phyloP scores from a whole-genome alignment of 192 early-diverging fungal genomes.

The Pilaira anomala region DNA sequence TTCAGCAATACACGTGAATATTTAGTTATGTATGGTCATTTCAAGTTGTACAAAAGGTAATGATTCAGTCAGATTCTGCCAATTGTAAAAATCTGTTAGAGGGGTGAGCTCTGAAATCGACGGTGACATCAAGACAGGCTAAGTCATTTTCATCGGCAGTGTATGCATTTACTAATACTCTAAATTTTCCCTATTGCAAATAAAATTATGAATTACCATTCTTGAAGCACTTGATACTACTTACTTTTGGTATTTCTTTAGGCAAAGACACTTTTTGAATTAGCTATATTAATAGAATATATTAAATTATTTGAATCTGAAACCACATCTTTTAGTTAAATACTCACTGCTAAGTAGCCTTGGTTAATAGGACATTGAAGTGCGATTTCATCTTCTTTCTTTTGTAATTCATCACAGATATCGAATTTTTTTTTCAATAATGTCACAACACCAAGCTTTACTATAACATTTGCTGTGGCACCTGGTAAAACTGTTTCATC shows the following conservation, averaged over 20 bases:
- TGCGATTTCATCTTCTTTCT: background rate
- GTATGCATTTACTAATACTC: background rate
- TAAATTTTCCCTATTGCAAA: background rate
- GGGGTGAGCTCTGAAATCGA: background rate
- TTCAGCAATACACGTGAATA: too few species aligned
- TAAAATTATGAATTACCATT: background rate
- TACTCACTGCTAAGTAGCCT: background rate
- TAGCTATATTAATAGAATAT: background rate
- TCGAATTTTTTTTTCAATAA: constrained; percentile 1
- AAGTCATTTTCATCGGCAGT: background rate
- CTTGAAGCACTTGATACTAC: background rate
- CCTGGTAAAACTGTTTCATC: background rate
- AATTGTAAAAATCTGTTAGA: too few species aligned
- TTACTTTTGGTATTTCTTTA: constrained; percentile 4
- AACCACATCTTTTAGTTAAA: too few species aligned
- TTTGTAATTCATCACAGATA: background rate
- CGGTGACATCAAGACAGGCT: background rate
- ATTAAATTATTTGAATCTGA: background rate
- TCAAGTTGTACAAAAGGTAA: too few species aligned
- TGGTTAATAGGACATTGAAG: constrained; percentile 6
- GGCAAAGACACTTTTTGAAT: constrained; percentile 4
- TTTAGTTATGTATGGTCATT: too few species aligned
- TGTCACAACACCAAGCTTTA: constrained; percentile 4
- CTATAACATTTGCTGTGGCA: background rate
- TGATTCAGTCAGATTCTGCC: too few species aligned